phyloP scores from a whole-genome alignment of 2,329 filamentous ascomycete species.

The Rachicladosporium sp. region DNA sequence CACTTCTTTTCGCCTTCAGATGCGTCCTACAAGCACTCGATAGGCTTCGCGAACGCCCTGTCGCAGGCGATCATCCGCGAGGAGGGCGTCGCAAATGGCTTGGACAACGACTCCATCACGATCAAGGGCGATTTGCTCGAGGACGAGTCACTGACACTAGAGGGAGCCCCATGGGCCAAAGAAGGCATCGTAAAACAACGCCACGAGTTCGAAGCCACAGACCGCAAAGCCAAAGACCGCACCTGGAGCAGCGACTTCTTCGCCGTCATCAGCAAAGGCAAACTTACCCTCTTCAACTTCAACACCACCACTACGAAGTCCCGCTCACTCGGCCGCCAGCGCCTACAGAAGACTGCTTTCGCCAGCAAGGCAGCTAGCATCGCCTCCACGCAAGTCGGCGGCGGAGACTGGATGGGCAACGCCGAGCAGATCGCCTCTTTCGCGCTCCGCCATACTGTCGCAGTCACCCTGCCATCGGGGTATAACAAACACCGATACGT shows the following conservation, averaged over 20 bases:
- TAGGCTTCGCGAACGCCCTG: conserved; percentile 92
- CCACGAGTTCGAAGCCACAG: conserved; percentile 80
- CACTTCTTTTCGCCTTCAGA: conserved; percentile 52
- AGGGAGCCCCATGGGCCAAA: conserved; percentile 95
- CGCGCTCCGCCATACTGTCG: conserved; percentile 79
- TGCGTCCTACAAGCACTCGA: conserved; percentile 85
- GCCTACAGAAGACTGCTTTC: conserved; percentile 7
- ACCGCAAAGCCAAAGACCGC: conserved; percentile 85
- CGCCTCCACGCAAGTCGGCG: conserved; percentile 62
- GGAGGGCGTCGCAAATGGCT: conserved; percentile 46
- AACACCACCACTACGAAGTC: conserved; percentile 51
- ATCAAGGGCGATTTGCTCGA: conserved; percentile 50
- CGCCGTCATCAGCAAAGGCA: conserved; percentile 89
- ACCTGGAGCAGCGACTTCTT: conserved; percentile 85
- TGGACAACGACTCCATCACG: conserved; percentile 24
- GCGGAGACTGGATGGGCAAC: conserved; percentile 97
- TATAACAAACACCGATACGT: conserved; percentile 87
- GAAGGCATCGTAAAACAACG: conserved; percentile 94
- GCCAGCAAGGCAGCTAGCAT: conserved; percentile 22
- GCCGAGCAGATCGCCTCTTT: conserved; percentile 82
- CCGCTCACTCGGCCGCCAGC: conserved; percentile 25
- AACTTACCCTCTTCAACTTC: conserved; percentile 90
- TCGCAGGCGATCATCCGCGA: conserved; percentile 95
- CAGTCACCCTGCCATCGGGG: conserved; percentile 79
- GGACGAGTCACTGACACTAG: conserved; percentile 82